Evolutionary conservation across 495 filamentous ascomycete genomes (phyloP).

Genomic region (Choiromyces venosus): DNA sequence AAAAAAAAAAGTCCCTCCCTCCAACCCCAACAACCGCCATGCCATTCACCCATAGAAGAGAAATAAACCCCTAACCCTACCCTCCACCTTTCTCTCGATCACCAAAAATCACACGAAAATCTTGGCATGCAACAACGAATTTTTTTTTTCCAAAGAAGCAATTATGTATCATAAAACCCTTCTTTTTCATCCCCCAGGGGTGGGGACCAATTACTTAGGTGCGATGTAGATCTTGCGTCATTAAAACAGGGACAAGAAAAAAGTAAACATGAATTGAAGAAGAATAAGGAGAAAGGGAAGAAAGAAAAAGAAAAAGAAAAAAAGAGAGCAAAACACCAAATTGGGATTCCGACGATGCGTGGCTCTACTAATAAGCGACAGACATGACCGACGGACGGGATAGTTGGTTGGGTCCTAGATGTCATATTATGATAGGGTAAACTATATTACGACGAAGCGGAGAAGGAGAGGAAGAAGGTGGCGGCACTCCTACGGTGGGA

Average conservation of each 20-base stretch:
- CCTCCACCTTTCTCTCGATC: neutral
- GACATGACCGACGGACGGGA: neutral
- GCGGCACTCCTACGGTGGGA: neutral
- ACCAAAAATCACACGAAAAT: neutral
- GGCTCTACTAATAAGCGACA: neutral
- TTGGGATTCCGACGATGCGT: neutral
- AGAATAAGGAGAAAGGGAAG: neutral
- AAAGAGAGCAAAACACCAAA: neutral
- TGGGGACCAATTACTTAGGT: neutral
- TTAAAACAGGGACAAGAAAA: neutral
- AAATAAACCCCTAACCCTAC: neutral
- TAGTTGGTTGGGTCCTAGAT: neutral
- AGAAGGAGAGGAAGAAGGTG: neutral
- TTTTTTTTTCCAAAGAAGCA: neutral
- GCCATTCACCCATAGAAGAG: neutral
- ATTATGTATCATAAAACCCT: neutral
- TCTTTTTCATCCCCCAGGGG: neutral
- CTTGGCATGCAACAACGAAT: neutral
- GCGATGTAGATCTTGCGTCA: neutral
- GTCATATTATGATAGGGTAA: neutral
- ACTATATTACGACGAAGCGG: neutral
- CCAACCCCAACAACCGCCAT: neutral
- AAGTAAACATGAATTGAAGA: neutral
- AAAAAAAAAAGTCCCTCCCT: neutral
- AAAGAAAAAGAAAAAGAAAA: neutral